phyloP scores from a whole-genome alignment of 2,329 filamentous ascomycete genomes.

The Simplicillium aogashimaense region DNA sequence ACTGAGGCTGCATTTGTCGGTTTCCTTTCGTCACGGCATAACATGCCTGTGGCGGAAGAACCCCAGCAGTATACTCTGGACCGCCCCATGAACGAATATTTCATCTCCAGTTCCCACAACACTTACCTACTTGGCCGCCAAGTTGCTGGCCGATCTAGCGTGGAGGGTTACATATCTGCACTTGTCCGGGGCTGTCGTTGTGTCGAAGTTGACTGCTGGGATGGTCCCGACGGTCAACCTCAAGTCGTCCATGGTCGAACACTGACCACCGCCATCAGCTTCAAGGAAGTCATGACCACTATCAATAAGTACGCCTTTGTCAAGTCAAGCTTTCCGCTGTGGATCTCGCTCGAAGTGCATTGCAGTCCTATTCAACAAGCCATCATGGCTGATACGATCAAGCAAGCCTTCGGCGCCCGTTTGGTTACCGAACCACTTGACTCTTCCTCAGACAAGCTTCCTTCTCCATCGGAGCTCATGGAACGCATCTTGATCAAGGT shows the following conservation, averaged over 20 bases:
- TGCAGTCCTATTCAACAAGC: slow-evolving; percentile 76
- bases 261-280: slow-evolving; percentile 78
- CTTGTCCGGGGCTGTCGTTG: slow-evolving; percentile 85
- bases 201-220: slow-evolving; percentile 97
- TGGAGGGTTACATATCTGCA: slow-evolving; percentile 88
- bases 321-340: slow-evolving; percentile 78
- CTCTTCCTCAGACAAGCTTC: slow-evolving; percentile 57
- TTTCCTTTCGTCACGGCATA: slow-evolving; percentile 66
- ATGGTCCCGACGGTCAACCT: slow-evolving; percentile 78
- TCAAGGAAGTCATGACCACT: slow-evolving; percentile 82
- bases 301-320: slow-evolving; percentile 93
- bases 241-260: slow-evolving; percentile 87
- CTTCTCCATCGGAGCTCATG: slow-evolving; percentile 78
- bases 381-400: slow-evolving; percentile 84
- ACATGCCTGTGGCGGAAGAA: slow-evolving; percentile 54
- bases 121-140: slow-evolving; percentile 92
- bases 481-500: slow-evolving; percentile 87
- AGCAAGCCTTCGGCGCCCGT: slow-evolving; percentile 68
- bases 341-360: slow-evolving; percentile 92
- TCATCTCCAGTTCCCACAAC: slow-evolving; percentile 97
- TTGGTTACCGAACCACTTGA: slow-evolving; percentile 70
- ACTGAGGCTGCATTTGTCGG: slow-evolving; percentile 68
- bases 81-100: slow-evolving; percentile 89
- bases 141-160: slow-evolving; percentile 79
- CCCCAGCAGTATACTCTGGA: slow-evolving; percentile 58